Evolutionary conservation across 108 stramenopile species (phyloP), one percentile per base, ranked within the genome.

Genomic region (Pseudonitzschia pungens): DNA sequence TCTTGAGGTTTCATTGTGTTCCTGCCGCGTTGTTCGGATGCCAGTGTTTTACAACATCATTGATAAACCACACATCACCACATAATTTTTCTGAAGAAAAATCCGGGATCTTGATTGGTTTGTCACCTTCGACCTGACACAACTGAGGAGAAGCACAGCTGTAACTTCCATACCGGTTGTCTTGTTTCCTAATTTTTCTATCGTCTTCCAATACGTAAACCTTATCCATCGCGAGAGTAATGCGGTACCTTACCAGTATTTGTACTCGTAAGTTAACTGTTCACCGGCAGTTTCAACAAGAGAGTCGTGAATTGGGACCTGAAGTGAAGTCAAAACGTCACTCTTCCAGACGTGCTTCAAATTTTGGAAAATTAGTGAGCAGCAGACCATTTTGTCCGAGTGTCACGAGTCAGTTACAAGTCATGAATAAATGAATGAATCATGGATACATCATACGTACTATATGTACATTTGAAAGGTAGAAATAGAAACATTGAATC

Each of bases 31-130:
- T 48, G 45, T 48, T 48, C 45, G 18, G 45, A 48, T 18, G 45
- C n/a, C 45, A 48, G 14, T 18, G 36, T 36, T 36, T 36, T 36
- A 36, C 14, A 10, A 12, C 45, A 43, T 43, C 42, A 48, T 48
- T 14, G 16, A 48, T 11, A 48, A 18, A 4, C 3, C 45, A 48
- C 45, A 48, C 45, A 48, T 48, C 45, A 48, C 45, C 45, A 48
- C 45, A 48, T 8, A 36, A 36, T 5, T 10, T 8, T 48, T 48
- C 18, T 8, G 16, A 48, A 48, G 45, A 55, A 55, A 55, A 55
- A 55, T 55, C 54, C 54, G 26, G 26, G 26, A 55, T 55, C 54
- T 14, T 55, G 54, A 55, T 55, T 55, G 54, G 54, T 21, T 51
- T 51, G 50, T 51, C 50, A 3, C 16, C 4, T n/a, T 51, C 3